Evolutionary conservation across 2,329 filamentous ascomycete genomes (phyloP).

Genomic region (Aureobasidium sp.): DNA sequence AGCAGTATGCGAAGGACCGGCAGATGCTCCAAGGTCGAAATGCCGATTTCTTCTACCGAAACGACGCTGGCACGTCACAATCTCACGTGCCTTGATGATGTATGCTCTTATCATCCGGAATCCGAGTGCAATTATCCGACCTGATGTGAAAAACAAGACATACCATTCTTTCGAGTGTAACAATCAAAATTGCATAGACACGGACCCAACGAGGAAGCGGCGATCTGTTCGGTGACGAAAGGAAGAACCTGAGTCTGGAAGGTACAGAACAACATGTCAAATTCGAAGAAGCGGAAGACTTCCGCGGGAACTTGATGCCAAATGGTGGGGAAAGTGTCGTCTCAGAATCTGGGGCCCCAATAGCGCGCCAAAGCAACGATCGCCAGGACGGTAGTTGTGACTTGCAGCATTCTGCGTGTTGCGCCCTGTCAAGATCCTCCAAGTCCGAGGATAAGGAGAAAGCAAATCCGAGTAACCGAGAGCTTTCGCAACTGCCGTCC

Average conservation of each 20-base stretch:
- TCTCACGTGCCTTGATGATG: constrained; percentile 1
- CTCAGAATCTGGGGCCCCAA: constrained; percentile 1
- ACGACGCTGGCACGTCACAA: neutral
- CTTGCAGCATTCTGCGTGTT: neutral
- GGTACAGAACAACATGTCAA: neutral
- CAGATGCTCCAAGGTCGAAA: neutral
- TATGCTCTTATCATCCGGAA: neutral
- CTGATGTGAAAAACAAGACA: neutral
- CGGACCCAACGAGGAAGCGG: neutral
- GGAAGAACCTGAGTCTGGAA: neutral
- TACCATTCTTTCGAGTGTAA: neutral
- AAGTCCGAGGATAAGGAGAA: neutral
- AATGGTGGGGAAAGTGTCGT: neutral
- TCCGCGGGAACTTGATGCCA: neutral
- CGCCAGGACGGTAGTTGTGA: constrained; percentile 1
- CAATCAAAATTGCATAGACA: neutral
- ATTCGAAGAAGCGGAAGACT: neutral
- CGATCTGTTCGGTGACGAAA: neutral
- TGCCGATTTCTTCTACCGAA: constrained; percentile 9
- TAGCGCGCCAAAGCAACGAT: neutral
- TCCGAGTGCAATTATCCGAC: neutral
- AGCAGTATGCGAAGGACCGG: neutral
- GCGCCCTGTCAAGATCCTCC: neutral
- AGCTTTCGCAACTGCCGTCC: constrained; percentile 1
- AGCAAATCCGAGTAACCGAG: neutral